Evolutionary conservation across 768 basidiomycete species (phyloP).

Genomic region (Auricularia sp.): DNA sequence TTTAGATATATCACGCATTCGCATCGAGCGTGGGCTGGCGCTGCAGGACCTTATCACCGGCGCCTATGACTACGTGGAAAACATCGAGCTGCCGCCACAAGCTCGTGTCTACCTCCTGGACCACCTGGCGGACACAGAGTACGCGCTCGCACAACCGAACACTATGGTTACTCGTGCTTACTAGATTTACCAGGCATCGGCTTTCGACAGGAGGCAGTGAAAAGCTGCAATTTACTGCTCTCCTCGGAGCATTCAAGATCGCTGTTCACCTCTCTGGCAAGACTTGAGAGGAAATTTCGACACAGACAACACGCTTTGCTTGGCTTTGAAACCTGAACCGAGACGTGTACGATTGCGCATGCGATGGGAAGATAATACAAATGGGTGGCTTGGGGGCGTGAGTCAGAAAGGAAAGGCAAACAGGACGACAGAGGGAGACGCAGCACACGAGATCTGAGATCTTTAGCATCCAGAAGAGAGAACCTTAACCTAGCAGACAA

Average conservation of each 20-base stretch:
- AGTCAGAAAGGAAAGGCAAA: neutral
- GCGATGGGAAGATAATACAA: neutral
- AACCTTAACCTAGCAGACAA: neutral
- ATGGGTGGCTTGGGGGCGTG: neutral
- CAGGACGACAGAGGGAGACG: neutral
- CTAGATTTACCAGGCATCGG: constrained; percentile 53
- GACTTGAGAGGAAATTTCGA: too few relatives aligned
- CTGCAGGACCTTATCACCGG: constrained; percentile 90
- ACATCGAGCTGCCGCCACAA: constrained; percentile 74
- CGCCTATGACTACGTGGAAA: constrained; percentile 82
- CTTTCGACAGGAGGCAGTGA: constrained; percentile 88
- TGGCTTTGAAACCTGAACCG: neutral
- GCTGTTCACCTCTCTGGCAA: constrained; percentile 47
- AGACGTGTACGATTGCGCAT: neutral
- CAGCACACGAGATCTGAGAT: neutral
- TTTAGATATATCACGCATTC: constrained; percentile 76
- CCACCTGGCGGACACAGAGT: constrained; percentile 94
- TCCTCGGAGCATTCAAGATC: constrained; percentile 89
- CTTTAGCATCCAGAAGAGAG: neutral
- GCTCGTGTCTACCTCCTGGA: constrained; percentile 89
- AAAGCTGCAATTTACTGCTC: constrained; percentile 85
- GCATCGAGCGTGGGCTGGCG: constrained; percentile 87
- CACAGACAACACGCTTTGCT: too few relatives aligned
- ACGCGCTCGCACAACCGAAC: constrained; percentile 22
- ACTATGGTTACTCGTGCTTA: neutral